Percentiles rank a stretch among this genome's conserved stretches.
phyloP scores from a whole-genome alignment of 257 asterid genomes.

The Eustoma russellianum region DNA sequence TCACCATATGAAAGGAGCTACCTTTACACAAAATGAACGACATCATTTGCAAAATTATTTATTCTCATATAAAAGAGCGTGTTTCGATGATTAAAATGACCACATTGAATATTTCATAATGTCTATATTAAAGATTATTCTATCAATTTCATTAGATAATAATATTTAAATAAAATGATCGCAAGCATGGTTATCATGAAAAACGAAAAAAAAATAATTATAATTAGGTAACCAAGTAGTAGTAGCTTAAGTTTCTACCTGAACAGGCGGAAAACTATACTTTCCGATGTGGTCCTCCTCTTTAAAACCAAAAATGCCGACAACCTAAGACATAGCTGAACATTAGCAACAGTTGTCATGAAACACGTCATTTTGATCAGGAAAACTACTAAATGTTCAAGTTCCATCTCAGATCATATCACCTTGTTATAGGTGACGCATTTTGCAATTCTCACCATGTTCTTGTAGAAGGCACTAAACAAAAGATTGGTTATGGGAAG shows the following conservation, averaged over 20 bases:
- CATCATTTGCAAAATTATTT: too few species aligned
- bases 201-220: too few species aligned
- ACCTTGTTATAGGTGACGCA: slow-evolving; percentile 95
- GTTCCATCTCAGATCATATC: slow-evolving; percentile 5
- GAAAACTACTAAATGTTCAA: neutral
- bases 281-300: slow-evolving; percentile 98
- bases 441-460: slow-evolving; percentile 72
- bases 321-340: slow-evolving; percentile 39
- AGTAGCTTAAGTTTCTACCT: slow-evolving; percentile 50
- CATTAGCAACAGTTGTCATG: neutral
- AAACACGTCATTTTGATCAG: neutral
- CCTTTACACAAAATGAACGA: too few species aligned
- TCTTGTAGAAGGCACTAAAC: slow-evolving; percentile 78
- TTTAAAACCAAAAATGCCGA: slow-evolving; percentile 83
- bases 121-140: too few species aligned
- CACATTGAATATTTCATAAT: too few species aligned
- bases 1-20: too few species aligned
- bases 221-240: too few species aligned
- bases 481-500: slow-evolving; percentile 6
- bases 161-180: too few species aligned
- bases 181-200: too few species aligned
- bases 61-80: too few species aligned
- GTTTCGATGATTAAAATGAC: too few species aligned
- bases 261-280: slow-evolving; percentile 86
- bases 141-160: too few species aligned